Conservation (phyloP, 2,329 filamentous ascomycete genomes). For the Lecanosticta acicola region DNA sequence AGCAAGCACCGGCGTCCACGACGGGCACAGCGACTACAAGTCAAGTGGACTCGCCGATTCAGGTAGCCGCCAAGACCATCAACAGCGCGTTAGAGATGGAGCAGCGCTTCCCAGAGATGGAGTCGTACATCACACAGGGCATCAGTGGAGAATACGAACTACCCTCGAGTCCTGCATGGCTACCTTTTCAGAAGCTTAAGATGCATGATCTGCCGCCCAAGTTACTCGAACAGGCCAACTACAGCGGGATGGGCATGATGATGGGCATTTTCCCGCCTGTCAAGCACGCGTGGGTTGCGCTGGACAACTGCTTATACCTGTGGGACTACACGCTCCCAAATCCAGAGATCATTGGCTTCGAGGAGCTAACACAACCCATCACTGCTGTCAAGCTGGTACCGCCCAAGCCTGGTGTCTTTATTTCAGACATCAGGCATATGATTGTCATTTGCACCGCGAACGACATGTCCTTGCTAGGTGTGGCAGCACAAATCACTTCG, state of each 20-base stretch:
- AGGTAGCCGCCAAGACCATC: slow-evolving; percentile 76
- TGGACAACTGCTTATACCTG: slow-evolving; percentile 91
- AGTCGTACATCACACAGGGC: slow-evolving; percentile 78
- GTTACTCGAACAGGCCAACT: slow-evolving; percentile 89
- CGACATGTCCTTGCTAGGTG: slow-evolving; percentile 81
- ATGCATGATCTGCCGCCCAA: slow-evolving; percentile 86
- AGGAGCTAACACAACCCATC: slow-evolving; percentile 82
- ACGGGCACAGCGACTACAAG: slow-evolving; percentile 10
- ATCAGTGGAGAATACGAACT: slow-evolving; percentile 89
- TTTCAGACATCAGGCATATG: slow-evolving; percentile 77
- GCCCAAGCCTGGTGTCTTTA: slow-evolving; percentile 82
- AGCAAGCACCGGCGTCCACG: slow-evolving; percentile 14
- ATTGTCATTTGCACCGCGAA: slow-evolving; percentile 81
- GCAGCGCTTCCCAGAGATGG: slow-evolving; percentile 78
- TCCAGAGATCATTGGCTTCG: slow-evolving; percentile 84
- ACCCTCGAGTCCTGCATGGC: slow-evolving; percentile 62
- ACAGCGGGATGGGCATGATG: slow-evolving; percentile 76
- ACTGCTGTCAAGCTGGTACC: slow-evolving; percentile 83
- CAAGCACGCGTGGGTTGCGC: slow-evolving; percentile 90
- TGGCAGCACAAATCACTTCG: slow-evolving; percentile 59
- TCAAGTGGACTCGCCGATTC: slow-evolving; percentile 49
- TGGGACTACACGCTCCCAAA: slow-evolving; percentile 97
- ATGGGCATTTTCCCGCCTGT: slow-evolving; percentile 95
- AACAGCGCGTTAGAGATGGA: slow-evolving; percentile 73
- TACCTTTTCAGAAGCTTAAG: slow-evolving; percentile 80